These are phyloP conservation scores for Pneumocystis sp. DNA, from an alignment of 1,139 yeast genomes.

Conservation along the genomic window DNA sequence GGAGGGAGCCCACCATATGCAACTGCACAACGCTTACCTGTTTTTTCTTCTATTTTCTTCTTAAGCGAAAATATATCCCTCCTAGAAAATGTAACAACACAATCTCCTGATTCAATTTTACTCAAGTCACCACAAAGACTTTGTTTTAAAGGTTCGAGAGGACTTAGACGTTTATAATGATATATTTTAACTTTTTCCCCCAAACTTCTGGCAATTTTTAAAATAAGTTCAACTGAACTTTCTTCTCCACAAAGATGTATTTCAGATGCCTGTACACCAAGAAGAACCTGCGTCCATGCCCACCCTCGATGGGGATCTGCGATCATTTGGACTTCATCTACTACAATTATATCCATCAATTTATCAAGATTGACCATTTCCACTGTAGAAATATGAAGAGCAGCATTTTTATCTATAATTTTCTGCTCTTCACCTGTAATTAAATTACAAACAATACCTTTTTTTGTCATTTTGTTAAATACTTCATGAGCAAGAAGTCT, in stretches of 20 bases:
- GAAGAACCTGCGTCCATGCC: constrained; percentile 86
- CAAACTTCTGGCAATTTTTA: constrained; percentile 43
- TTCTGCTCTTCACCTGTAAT: constrained; percentile 90
- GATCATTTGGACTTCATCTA: constrained; percentile 95
- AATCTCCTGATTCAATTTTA: constrained; percentile 52
- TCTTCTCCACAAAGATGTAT: constrained; percentile 89
- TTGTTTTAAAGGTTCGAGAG: constrained; percentile 40
- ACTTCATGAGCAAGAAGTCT: constrained; percentile 82
- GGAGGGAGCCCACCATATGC: constrained; percentile 95
- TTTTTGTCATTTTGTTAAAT: constrained; percentile 58
- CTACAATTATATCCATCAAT: constrained; percentile 70
- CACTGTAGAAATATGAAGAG: constrained; percentile 72
- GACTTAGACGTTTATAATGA: constrained; percentile 60
- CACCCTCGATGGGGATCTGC: constrained; percentile 67
- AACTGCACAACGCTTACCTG: constrained; percentile 63
- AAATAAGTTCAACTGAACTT: constrained; percentile 54
- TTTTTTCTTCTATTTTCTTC: constrained; percentile 44
- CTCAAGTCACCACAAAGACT: constrained; percentile 24
- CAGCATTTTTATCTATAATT: constrained; percentile 47
- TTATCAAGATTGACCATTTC: constrained; percentile 71
- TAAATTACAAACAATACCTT: constrained; percentile 60
- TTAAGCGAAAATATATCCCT: constrained; percentile 50
- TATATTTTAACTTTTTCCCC: constrained; percentile 67
- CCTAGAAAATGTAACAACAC: constrained; percentile 78
- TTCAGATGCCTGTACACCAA: constrained; percentile 77